These are phyloP conservation scores for Cryphonectria parasitica DNA, from an alignment of 2,329 filamentous ascomycete species.

Conservation along the genomic window DNA sequence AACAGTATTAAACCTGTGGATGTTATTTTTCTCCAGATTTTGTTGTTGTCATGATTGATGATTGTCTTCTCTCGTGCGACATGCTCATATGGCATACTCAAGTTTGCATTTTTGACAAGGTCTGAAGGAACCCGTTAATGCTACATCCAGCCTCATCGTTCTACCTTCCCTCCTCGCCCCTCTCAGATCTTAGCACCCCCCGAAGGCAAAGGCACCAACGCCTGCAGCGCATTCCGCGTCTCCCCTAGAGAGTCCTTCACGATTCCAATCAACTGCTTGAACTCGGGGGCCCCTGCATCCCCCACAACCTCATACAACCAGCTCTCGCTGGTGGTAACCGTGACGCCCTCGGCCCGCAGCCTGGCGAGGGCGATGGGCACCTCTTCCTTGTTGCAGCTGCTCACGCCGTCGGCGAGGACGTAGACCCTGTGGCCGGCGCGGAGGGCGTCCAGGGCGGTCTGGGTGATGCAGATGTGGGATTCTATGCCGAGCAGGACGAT, in stretches of 20 bases:
- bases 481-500: constrained; percentile 90
- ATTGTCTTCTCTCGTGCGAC: neutral
- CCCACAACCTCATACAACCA: constrained; percentile 88
- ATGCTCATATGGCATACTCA: neutral
- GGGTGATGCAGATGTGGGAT: constrained; percentile 90
- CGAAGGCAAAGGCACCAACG: constrained; percentile 56
- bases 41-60: neutral
- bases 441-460: constrained; percentile 84
- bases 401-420: constrained; percentile 86
- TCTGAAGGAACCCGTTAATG: neutral
- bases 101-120: neutral
- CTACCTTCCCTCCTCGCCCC: neutral
- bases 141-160: neutral
- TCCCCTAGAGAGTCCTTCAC: constrained; percentile 77
- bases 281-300: constrained; percentile 74
- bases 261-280: constrained; percentile 72
- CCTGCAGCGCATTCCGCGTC: constrained; percentile 71
- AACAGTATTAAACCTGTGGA: neutral
- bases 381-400: constrained; percentile 83
- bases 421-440: constrained; percentile 79
- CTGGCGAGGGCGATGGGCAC: constrained; percentile 77
- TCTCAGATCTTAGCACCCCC: constrained; percentile 52
- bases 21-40: neutral
- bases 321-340: constrained; percentile 84
- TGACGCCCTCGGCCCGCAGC: constrained; percentile 71